phyloP scores from a whole-genome alignment of 2,329 filamentous ascomycete genomes.

The Talaromyces sp. region DNA sequence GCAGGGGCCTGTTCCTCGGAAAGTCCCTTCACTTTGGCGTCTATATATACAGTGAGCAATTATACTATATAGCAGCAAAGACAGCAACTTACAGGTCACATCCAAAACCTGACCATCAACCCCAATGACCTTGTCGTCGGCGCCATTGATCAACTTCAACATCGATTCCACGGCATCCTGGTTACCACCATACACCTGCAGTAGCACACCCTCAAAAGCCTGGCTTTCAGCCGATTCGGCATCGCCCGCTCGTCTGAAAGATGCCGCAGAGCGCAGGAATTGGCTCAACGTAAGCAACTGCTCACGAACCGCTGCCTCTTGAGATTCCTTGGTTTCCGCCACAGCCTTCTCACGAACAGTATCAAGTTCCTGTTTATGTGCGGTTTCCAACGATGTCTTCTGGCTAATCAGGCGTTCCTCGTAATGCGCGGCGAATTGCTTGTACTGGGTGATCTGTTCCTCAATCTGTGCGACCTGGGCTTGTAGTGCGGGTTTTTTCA shows the following conservation, averaged over 20 bases:
- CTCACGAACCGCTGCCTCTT: constrained; percentile 47
- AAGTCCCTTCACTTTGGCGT: constrained; percentile 49
- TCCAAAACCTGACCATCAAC: constrained; percentile 52
- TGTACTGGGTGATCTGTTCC: constrained; percentile 57
- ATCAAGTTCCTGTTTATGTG: constrained; percentile 53
- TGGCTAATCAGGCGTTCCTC: constrained; percentile 52
- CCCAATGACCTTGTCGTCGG: constrained; percentile 53
- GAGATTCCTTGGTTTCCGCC: constrained; percentile 45
- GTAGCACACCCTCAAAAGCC: constrained; percentile 59
- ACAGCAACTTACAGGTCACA: constrained; percentile 52
- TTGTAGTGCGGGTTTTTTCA: constrained; percentile 60
- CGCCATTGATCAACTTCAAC: constrained; percentile 56
- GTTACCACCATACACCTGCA: constrained; percentile 60
- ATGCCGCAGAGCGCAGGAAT: constrained; percentile 59
- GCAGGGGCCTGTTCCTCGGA: constrained; percentile 40
- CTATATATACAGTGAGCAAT: constrained; percentile 27
- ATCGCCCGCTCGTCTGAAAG: constrained; percentile 55
- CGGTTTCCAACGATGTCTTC: constrained; percentile 51
- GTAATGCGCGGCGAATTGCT: constrained; percentile 55
- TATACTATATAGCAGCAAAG: neutral
- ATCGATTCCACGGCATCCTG: constrained; percentile 54
- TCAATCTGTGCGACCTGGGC: constrained; percentile 53
- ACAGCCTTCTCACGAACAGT: constrained; percentile 47
- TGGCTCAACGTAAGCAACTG: constrained; percentile 56
- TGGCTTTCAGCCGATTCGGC: constrained; percentile 54